These are phyloP conservation scores for Cotoneaster glaucophyllus DNA, from an alignment of 306 rosid genomes.

Conservation along the genomic window DNA sequence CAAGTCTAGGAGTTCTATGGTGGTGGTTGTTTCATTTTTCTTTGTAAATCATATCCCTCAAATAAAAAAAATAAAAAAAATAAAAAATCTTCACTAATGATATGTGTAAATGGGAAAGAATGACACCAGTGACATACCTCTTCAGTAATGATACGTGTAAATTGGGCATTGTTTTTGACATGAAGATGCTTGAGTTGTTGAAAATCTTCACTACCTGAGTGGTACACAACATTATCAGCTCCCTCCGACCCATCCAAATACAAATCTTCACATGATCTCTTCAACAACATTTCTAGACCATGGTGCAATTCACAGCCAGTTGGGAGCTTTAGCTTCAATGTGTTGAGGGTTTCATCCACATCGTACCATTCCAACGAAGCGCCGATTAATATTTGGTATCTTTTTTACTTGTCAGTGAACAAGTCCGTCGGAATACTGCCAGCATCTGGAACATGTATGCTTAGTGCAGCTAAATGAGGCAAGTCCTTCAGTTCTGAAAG, in stretches of 20 bases:
- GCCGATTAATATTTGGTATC: slow-evolving; percentile 33
- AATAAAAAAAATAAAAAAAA: no score
- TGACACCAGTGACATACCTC: no score
- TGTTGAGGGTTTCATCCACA: neutral
- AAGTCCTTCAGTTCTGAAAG: slow-evolving; percentile 25
- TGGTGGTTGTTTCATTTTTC: no score
- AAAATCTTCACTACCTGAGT: slow-evolving; percentile 29
- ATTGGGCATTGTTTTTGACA: slow-evolving; percentile 15
- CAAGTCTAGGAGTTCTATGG: no score
- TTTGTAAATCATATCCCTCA: neutral
- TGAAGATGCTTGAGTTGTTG: slow-evolving; percentile 32
- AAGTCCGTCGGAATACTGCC: slow-evolving; percentile 9
- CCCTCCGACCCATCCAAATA: slow-evolving; percentile 31
- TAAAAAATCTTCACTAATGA: no score
- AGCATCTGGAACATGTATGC: slow-evolving; percentile 16
- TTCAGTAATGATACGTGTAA: neutral
- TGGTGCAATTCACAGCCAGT: slow-evolving; percentile 12
- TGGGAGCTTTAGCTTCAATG: slow-evolving; percentile 19
- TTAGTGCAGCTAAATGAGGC: slow-evolving; percentile 14
- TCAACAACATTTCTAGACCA: slow-evolving; percentile 22
- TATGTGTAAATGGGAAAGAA: no score
- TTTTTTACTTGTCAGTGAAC: slow-evolving; percentile 9
- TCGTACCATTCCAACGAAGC: neutral
- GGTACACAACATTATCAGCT: slow-evolving; percentile 12
- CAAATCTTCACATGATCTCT: slow-evolving; percentile 30